These are phyloP conservation scores for Biscogniauxia sp. DNA, from an alignment of 2,329 filamentous ascomycete species.

Conservation along the genomic window DNA sequence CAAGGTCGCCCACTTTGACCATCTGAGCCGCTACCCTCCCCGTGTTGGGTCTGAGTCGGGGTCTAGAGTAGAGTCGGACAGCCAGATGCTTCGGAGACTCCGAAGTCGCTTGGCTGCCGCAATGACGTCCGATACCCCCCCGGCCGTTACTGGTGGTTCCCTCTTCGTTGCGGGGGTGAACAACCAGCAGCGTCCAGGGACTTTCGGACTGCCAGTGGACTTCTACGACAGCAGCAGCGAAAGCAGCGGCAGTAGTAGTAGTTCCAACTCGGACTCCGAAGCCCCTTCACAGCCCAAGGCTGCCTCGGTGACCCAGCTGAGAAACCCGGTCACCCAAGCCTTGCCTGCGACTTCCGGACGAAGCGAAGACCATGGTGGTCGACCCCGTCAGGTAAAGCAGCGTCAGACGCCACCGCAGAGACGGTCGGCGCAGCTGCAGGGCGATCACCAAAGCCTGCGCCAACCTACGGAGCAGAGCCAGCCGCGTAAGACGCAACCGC, in stretches of 20 bases:
- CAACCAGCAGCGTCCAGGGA: neutral
- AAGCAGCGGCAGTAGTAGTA: neutral
- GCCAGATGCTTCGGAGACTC: neutral
- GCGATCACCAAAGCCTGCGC: neutral
- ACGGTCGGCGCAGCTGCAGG: neutral
- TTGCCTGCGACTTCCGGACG: neutral
- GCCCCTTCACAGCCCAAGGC: neutral
- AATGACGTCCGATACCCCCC: too few relatives aligned
- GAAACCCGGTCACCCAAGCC: too few relatives aligned
- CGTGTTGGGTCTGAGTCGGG: neutral
- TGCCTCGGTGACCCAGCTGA: neutral
- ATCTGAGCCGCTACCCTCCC: too few relatives aligned
- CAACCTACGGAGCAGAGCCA: neutral
- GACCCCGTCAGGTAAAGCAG: neutral
- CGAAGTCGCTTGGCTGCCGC: too few relatives aligned
- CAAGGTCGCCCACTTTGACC: too few relatives aligned
- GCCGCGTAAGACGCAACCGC: neutral
- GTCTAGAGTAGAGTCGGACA: neutral
- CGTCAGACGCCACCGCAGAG: neutral
- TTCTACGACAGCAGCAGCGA: neutral
- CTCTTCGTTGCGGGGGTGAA: neutral
- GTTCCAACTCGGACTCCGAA: neutral
- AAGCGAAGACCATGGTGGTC: neutral
- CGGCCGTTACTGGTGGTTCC: too few relatives aligned
- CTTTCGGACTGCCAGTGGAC: neutral